A percentile compares a stretch with the other conserved stretches of the same genome.
phyloP scores from a whole-genome alignment of 2,329 filamentous ascomycete genomes.

The Fusarium sp. region DNA sequence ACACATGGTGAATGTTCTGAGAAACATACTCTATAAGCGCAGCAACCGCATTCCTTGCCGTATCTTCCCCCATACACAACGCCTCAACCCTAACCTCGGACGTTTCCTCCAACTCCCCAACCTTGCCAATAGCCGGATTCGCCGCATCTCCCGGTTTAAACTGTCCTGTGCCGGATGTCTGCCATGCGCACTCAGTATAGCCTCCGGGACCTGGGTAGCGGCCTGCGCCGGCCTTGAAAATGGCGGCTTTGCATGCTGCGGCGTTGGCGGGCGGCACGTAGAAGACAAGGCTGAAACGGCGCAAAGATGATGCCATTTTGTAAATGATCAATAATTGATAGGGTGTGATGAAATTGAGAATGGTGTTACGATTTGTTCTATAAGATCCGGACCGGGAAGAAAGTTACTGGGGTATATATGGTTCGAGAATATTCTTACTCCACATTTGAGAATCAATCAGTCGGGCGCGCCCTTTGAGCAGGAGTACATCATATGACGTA shows the following conservation, averaged over 20 bases:
- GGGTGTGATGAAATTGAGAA: neutral
- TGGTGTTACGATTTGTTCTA: neutral
- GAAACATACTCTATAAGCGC: slow-evolving; percentile 71
- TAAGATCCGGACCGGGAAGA: slow-evolving; percentile 22
- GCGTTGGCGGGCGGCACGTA: slow-evolving; percentile 60
- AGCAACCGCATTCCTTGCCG: slow-evolving; percentile 67
- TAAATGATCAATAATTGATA: too few species aligned
- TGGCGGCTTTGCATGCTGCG: slow-evolving; percentile 65
- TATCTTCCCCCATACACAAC: slow-evolving; percentile 69
- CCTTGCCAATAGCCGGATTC: slow-evolving; percentile 71
- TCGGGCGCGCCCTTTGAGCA: neutral
- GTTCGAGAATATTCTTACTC: slow-evolving; percentile 13
- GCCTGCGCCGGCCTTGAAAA: slow-evolving; percentile 70
- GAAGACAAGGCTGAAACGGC: slow-evolving; percentile 60
- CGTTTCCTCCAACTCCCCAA: slow-evolving; percentile 68
- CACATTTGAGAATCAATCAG: neutral
- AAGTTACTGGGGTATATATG: neutral
- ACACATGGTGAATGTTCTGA: accelerated
- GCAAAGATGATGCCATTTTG: slow-evolving; percentile 33
- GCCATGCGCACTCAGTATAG: slow-evolving; percentile 68
- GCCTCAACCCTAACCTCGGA: slow-evolving; percentile 73
- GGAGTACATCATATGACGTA: slow-evolving; percentile 28
- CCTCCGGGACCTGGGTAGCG: slow-evolving; percentile 62
- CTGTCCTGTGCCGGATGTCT: slow-evolving; percentile 68
- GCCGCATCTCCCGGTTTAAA: slow-evolving; percentile 72